A percentile compares a stretch with the other conserved stretches of the same genome.
phyloP scores from a whole-genome alignment of 192 early-diverging fungal species.

The Phlyctochytrium arcticum region DNA sequence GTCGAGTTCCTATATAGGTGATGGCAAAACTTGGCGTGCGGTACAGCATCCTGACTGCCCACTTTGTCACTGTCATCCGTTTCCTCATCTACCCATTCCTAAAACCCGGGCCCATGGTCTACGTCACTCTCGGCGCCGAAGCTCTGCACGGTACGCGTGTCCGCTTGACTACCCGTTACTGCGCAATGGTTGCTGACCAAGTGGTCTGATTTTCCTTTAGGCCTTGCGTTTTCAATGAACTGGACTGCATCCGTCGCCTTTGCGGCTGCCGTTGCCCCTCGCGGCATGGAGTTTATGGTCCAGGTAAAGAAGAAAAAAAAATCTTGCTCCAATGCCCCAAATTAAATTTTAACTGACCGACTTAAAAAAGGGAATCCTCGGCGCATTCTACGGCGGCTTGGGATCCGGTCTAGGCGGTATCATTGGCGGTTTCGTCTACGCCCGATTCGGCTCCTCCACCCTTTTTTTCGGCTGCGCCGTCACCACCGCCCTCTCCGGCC shows the following conservation, averaged over 20 bases:
- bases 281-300: constrained; percentile 26
- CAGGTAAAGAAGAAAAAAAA: neutral
- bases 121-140: constrained; percentile 10
- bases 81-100: constrained; percentile 11
- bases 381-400: constrained; percentile 25
- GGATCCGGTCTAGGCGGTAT: constrained; percentile 20
- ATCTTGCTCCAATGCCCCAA: too few species aligned
- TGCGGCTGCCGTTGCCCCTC: constrained; percentile 13
- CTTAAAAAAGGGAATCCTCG: constrained; percentile 21
- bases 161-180: too few species aligned
- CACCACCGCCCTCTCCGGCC: constrained; percentile 1
- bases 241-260: constrained; percentile 22
- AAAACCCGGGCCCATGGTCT: constrained; percentile 16
- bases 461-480: constrained; percentile 19
- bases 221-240: constrained; percentile 18
- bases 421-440: constrained; percentile 24
- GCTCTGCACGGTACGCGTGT: constrained; percentile 11
- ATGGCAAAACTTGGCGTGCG: constrained; percentile 15
- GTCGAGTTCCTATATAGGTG: constrained; percentile 1
- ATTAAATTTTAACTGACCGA: too few species aligned
- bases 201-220: neutral
- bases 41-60: constrained; percentile 14
- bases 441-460: constrained; percentile 2
- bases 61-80: constrained; percentile 12
- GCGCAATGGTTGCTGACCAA: too few species aligned